A percentile compares a stretch with the other conserved stretches of the same genome.
phyloP scores from a whole-genome alignment of 371 early-diverging fungal species.

The Mucor circinelloides region DNA sequence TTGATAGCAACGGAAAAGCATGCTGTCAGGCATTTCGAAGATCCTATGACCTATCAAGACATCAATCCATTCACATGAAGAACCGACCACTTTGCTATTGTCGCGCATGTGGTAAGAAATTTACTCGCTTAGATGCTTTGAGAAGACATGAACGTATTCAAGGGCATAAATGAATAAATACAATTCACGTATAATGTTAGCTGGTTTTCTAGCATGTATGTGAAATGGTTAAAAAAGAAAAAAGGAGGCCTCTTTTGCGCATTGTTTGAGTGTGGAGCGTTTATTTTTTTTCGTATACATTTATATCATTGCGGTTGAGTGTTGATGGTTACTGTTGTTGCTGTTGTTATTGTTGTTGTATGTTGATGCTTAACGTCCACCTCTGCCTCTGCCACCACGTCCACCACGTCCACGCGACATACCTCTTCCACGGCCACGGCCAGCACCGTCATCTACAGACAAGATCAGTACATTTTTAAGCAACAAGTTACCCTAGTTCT shows the following conservation, averaged over 20 bases:
- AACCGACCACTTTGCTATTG: slow-evolving; percentile 46
- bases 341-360: not conserved
- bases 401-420: slow-evolving; percentile 61
- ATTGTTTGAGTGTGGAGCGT: not conserved
- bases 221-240: not conserved
- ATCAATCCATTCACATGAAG: slow-evolving; percentile 46
- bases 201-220: slow-evolving; percentile 6
- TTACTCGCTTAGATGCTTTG: slow-evolving; percentile 49
- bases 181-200: not conserved
- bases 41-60: slow-evolving; percentile 48
- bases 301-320: not conserved
- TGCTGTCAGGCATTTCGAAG: slow-evolving; percentile 47
- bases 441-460: slow-evolving; percentile 29
- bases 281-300: not conserved
- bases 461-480: not conserved
- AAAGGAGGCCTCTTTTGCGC: no score
- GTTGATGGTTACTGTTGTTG: not conserved
- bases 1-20: slow-evolving; percentile 19
- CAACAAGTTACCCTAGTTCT: not conserved
- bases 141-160: slow-evolving; percentile 51
- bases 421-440: slow-evolving; percentile 64
- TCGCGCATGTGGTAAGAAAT: slow-evolving; percentile 40
- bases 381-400: slow-evolving; percentile 32
- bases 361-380: slow-evolving; percentile 5
- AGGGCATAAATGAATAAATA: slow-evolving; percentile 24